Base-by-base conservation (phyloP, 805 yeast species). In the Ogataea saltuana region DNA sequence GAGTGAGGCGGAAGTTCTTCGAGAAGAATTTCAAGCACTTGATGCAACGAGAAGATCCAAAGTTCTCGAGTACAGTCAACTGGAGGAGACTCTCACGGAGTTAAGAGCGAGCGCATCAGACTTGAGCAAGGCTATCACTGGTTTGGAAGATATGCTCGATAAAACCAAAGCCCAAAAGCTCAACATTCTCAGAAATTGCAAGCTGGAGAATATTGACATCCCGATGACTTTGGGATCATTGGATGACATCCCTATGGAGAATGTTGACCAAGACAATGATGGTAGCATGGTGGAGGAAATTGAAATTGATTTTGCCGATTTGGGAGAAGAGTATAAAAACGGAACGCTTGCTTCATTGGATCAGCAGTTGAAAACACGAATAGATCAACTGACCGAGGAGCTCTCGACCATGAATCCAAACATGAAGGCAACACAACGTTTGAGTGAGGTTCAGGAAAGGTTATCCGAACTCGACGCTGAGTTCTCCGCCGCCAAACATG, bases 381-480 rank as follows among this genome's bases (percentile, higher is more conserved):
- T 68, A 2, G 76, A 69, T 38, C 66, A 44, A 12, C 39, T 49
- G 58, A 61, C 37, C 10, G 48, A 51, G 10, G 75, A 74, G 22
- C 60, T 78, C 20, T 72, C 67, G 13, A 55, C 59, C 37, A 67
- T 88, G 55, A 80, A 87, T 23, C 96, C 97, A n/a, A 88, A 88
- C 61, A 71, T 80, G 28, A 85, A 84, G 51, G 96, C 97, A 0
- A 67, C 76, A 22, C 95, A 86, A 40, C 74, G 96, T 54, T 73
- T 88, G 33, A 73, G 70, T 26, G 89, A 85, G 40, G 86, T 85
- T 7, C 81, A 84, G 49, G 69, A 61, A 6, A 78, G 79, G 50
- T 70, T 84, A 26, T 70, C 72, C 7, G 80, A 73, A 6, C 72
- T 82, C 36, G 95, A 85, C 44, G 65, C 70, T 15, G 93, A 86